Percentiles rank a stretch among this genome's conserved stretches.
Evolutionary conservation across 202 grass and related monocot genomes (phyloP).

Genomic region (Miscanthus sacchariflorus): DNA sequence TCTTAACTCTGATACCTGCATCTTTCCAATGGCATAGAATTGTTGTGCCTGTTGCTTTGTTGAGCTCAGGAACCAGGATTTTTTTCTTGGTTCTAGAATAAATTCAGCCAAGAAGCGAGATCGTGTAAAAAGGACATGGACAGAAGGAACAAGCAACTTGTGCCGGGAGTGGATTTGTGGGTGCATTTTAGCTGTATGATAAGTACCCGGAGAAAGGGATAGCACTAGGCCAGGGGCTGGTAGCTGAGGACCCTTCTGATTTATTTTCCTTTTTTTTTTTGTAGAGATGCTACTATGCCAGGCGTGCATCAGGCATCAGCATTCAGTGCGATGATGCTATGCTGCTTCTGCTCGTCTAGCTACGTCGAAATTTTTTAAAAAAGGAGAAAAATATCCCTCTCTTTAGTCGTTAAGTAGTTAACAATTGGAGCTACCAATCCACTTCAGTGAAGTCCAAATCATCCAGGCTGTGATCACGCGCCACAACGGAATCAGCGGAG

Average conservation of each 20-base stretch:
- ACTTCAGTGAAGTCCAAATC: conserved; percentile 48
- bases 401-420: conserved; percentile 34
- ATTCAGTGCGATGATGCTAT: conserved; percentile 43
- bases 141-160: conserved; percentile 60
- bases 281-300: conserved; percentile 28
- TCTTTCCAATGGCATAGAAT: background rate
- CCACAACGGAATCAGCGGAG: conserved; percentile 56
- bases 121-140: conserved; percentile 40
- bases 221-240: conserved; percentile 12
- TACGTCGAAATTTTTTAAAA: background rate
- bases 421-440: conserved; percentile 35
- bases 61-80: conserved; percentile 9
- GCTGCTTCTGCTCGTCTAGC: conserved; percentile 42
- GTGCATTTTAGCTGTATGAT: conserved; percentile 59
- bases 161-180: conserved; percentile 50
- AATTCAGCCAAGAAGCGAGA: conserved; percentile 13
- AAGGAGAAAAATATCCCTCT: background rate
- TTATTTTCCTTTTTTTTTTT: conserved; percentile 31
- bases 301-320: conserved; percentile 44
- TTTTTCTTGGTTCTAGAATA: conserved; percentile 7
- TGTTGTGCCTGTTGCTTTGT: background rate
- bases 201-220: conserved; percentile 51
- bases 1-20: conserved; percentile 8
- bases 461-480: conserved; percentile 67
- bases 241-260: background rate